phyloP scores from a whole-genome alignment of 2,329 filamentous ascomycete genomes.

The Periconia digitata region DNA sequence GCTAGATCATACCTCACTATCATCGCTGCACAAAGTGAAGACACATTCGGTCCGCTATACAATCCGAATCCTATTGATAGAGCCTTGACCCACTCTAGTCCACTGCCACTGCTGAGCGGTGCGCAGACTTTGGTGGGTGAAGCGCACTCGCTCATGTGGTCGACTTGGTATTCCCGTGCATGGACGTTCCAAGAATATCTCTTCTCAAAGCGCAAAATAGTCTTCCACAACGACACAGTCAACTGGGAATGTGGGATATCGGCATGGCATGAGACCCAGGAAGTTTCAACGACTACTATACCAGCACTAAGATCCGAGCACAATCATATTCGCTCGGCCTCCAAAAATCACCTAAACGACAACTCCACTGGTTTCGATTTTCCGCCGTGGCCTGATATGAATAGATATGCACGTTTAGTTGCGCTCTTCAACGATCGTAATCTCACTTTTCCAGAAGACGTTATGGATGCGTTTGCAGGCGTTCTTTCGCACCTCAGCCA shows the following conservation, averaged over 20 bases:
- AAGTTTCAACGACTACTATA: neutral
- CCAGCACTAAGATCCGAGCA: neutral
- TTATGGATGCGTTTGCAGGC: slow-evolving; percentile 19
- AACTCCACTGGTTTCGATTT: slow-evolving; percentile 1
- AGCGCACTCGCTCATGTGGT: slow-evolving; percentile 8
- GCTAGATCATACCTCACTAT: slow-evolving; percentile 14
- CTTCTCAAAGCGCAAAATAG: neutral
- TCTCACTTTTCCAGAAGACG: slow-evolving; percentile 21
- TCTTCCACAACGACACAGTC: slow-evolving; percentile 14
- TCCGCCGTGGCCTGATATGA: slow-evolving; percentile 15
- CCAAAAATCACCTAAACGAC: neutral
- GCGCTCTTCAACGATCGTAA: slow-evolving; percentile 12
- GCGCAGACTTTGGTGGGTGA: slow-evolving; percentile 1
- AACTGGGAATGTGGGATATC: slow-evolving; percentile 17
- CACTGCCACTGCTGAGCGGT: too few relatives aligned
- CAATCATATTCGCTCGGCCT: neutral
- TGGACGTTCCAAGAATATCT: slow-evolving; percentile 18
- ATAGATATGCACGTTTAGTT: slow-evolving; percentile 12
- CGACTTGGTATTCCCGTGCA: slow-evolving; percentile 15
- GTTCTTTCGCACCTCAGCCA: slow-evolving; percentile 11
- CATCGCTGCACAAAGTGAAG: slow-evolving; percentile 11
- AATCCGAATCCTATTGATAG: neutral
- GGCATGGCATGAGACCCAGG: slow-evolving; percentile 11
- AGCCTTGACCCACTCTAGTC: neutral
- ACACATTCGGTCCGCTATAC: slow-evolving; percentile 8